Conservation (phyloP, 345 rosid species). For the Gossypium turneri region DNA sequence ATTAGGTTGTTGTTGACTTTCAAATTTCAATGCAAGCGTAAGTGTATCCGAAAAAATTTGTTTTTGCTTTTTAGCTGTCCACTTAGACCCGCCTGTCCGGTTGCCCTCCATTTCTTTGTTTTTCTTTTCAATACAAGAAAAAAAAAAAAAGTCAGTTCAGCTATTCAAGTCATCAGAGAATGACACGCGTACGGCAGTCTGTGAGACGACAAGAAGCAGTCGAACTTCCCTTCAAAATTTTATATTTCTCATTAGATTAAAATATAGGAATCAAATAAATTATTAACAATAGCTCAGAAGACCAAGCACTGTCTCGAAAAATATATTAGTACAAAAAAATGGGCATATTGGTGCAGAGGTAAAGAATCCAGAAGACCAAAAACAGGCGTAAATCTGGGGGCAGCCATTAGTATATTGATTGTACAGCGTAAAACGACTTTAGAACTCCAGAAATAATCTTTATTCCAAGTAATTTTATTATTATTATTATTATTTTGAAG, state of each 20-base stretch:
- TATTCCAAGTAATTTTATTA: background rate
- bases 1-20: conserved; percentile 22
- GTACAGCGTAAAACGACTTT: background rate
- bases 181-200: background rate
- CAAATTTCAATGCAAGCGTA: background rate
- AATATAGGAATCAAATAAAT: background rate
- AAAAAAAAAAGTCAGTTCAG: background rate
- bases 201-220: background rate
- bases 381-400: background rate
- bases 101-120: conserved; percentile 20
- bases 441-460: background rate
- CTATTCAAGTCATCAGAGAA: background rate
- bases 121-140: background rate
- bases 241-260: background rate
- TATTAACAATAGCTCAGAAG: background rate
- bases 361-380: background rate
- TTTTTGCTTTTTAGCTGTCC: background rate
- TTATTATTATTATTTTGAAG: background rate
- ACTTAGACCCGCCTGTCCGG: conserved; percentile 31
- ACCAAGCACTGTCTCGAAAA: no score
- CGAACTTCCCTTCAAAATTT: background rate
- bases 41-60: background rate
- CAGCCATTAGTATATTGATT: background rate
- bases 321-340: no score
- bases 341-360: background rate